phyloP scores from a whole-genome alignment of 805 yeast species.

The Barnettozyma salicaria region DNA sequence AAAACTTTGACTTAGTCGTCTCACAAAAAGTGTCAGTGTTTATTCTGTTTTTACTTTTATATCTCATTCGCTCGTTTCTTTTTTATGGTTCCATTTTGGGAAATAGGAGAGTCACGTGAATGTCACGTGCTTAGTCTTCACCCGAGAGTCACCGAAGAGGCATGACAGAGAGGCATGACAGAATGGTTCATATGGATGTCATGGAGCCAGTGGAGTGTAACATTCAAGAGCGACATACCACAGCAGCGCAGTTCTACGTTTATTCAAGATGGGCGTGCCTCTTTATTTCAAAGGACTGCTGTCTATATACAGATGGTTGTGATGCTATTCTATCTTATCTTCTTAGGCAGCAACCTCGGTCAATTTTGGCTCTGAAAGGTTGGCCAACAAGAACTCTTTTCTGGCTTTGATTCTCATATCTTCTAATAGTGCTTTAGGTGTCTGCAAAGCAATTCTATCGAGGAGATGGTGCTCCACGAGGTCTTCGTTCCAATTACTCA shows the following conservation, averaged over 20 bases:
- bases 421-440: slow-evolving; percentile 60
- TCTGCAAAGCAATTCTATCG: slow-evolving; percentile 50
- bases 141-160: no score
- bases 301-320: background rate
- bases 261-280: background rate
- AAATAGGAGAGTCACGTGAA: slow-evolving; percentile 1
- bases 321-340: no score
- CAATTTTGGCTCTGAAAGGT: background rate
- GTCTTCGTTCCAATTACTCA: slow-evolving; percentile 58
- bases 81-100: background rate
- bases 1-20: no score
- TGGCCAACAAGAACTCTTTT: slow-evolving; percentile 16
- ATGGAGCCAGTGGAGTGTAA: no score
- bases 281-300: background rate
- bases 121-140: no score
- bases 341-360: background rate
- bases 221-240: background rate
- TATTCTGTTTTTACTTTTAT: background rate
- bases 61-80: background rate
- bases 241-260: background rate
- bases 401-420: slow-evolving; percentile 38
- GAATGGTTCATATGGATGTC: no score
- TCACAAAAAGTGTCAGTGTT: background rate
- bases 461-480: slow-evolving; percentile 57
- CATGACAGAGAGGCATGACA: no score